Conservation (phyloP, 768 basidiomycete species). For the Termitomyces sp. region DNA sequence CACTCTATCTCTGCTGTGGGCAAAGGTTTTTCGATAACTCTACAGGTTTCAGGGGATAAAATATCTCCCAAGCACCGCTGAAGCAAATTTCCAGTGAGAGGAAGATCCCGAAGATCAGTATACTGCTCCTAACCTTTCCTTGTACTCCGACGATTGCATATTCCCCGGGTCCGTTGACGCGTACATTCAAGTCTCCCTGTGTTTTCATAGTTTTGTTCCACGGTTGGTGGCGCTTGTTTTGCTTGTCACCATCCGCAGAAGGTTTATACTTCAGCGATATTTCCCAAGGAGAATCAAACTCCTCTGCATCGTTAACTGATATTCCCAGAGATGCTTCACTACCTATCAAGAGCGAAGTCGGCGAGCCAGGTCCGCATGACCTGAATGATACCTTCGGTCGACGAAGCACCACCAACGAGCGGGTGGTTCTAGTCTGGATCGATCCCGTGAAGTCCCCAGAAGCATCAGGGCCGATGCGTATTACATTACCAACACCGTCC, state of each 20-base stretch:
- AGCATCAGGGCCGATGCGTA: constrained; percentile 39
- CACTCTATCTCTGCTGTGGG: constrained; percentile 86
- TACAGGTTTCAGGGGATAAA: constrained; percentile 76
- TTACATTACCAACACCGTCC: constrained; percentile 78
- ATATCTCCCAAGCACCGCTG: constrained; percentile 80
- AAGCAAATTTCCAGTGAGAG: constrained; percentile 9
- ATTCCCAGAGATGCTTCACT: constrained; percentile 56
- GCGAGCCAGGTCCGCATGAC: constrained; percentile 65
- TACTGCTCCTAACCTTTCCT: constrained; percentile 48
- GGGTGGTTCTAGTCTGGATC: constrained; percentile 41
- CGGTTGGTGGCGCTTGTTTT: constrained; percentile 40
- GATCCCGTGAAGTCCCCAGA: constrained; percentile 16
- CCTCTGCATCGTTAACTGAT: constrained; percentile 46
- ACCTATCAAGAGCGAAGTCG: constrained; percentile 68
- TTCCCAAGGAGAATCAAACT: constrained; percentile 66
- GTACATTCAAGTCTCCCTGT: constrained; percentile 41
- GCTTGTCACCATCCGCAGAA: constrained; percentile 26
- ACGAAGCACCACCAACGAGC: constrained; percentile 66
- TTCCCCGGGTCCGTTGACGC: constrained; percentile 63
- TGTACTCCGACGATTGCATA: constrained; percentile 68
- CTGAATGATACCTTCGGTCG: constrained; percentile 71
- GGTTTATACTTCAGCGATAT: constrained; percentile 62
- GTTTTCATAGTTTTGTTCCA: constrained; percentile 64
- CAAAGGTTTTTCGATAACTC: constrained; percentile 66
- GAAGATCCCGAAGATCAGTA: neutral